These are phyloP conservation scores for Diaporthe capsici DNA, from an alignment of 2,329 filamentous ascomycete genomes.

Conservation along the genomic window DNA sequence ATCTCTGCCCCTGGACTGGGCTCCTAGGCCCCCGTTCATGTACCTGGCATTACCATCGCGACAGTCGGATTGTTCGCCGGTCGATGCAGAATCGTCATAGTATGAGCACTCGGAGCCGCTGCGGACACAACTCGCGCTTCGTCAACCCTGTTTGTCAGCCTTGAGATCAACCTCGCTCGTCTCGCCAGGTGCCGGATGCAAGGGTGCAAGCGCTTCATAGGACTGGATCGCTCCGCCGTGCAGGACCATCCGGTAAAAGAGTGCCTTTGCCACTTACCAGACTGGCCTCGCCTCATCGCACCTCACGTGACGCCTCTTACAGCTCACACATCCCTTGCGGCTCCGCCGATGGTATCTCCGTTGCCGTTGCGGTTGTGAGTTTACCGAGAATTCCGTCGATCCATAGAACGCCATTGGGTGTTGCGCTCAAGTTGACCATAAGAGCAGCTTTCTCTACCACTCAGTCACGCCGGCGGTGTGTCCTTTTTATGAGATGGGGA, in stretches of 20 bases:
- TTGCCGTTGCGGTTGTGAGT: conserved; percentile 48
- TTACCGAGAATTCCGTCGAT: conserved; percentile 8
- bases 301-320: conserved; percentile 60
- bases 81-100: conserved; percentile 42
- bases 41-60: not conserved
- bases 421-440: not conserved
- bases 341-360: conserved; percentile 55
- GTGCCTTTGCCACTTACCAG: conserved; percentile 53
- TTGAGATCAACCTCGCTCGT: not conserved
- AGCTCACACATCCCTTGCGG: conserved; percentile 54
- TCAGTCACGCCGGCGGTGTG: not conserved
- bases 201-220: not conserved
- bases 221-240: not conserved
- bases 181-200: not conserved
- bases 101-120: conserved; percentile 59
- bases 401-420: conserved; percentile 17
- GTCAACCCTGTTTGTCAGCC: conserved; percentile 34
- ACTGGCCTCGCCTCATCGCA: conserved; percentile 62
- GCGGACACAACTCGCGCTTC: conserved; percentile 61
- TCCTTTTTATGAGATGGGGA: not conserved
- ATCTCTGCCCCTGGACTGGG: not conserved
- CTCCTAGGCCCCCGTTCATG: not conserved
- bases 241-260: not conserved
- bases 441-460: not conserved
- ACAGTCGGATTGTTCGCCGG: conserved; percentile 40